Evolutionary conservation across 352 stramenopile species (phyloP).

Genomic region (Phytopythium litorale): DNA sequence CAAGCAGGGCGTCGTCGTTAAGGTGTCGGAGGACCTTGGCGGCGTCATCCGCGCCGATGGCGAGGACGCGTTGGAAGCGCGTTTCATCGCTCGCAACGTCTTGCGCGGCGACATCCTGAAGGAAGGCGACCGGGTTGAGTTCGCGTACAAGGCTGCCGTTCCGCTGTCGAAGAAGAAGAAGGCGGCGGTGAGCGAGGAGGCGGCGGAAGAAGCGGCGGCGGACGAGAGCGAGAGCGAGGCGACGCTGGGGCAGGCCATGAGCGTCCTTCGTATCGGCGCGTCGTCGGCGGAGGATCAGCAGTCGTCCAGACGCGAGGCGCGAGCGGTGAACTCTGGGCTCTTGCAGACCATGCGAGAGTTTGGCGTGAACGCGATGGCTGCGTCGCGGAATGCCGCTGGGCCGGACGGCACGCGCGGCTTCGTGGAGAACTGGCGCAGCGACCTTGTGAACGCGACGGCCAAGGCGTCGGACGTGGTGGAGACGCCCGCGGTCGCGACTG

Average conservation of each 20-base stretch:
- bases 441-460: slow-evolving; percentile 9
- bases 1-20: slow-evolving; percentile 52
- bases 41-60: slow-evolving; percentile 57
- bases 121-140: slow-evolving; percentile 73
- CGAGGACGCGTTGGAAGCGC: slow-evolving; percentile 27
- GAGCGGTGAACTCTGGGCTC: slow-evolving; percentile 62
- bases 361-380: slow-evolving; percentile 50
- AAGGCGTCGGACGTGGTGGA: neutral
- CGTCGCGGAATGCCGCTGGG: slow-evolving; percentile 68
- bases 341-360: slow-evolving; percentile 63
- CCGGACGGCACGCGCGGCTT: slow-evolving; percentile 75
- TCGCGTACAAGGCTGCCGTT: slow-evolving; percentile 31
- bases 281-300: slow-evolving; percentile 7
- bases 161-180: slow-evolving; percentile 26
- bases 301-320: slow-evolving; percentile 32
- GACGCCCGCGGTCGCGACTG: neutral
- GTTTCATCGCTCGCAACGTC: slow-evolving; percentile 47
- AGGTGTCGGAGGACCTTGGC: slow-evolving; percentile 41
- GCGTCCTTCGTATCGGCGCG: slow-evolving; percentile 41
- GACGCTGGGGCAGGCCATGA: slow-evolving; percentile 35
- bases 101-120: slow-evolving; percentile 54
- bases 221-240: slow-evolving; percentile 9
- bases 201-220: slow-evolving; percentile 11
- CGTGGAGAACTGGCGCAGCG: slow-evolving; percentile 38
- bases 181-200: slow-evolving; percentile 8